Conservation (phyloP, 2,329 filamentous ascomycete genomes). For the Fusarium equiseti region DNA sequence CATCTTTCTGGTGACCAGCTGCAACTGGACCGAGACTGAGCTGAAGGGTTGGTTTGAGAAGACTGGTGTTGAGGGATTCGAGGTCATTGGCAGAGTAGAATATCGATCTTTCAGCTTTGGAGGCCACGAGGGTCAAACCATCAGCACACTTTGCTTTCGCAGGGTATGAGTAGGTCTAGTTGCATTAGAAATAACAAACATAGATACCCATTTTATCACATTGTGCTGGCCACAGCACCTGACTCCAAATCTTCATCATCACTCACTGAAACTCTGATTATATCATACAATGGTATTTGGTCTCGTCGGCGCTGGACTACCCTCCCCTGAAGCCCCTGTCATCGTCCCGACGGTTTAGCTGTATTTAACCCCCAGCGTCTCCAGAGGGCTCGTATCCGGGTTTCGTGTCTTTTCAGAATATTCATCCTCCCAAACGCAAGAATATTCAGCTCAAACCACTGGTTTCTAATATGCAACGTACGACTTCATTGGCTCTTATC, state of each 20-base stretch:
- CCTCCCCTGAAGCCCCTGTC: constrained; percentile 12
- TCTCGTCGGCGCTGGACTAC: constrained; percentile 33
- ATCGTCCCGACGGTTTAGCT: constrained; percentile 11
- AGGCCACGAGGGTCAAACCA: constrained; percentile 86
- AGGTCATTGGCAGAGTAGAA: constrained; percentile 75
- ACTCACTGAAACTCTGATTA: constrained; percentile 43
- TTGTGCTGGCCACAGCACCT: constrained; percentile 31
- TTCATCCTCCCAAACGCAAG: constrained; percentile 7
- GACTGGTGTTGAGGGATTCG: constrained; percentile 58
- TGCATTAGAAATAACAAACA: constrained; percentile 4
- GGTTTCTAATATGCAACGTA: constrained; percentile 45
- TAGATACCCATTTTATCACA: constrained; percentile 31
- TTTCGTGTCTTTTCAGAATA: constrained; percentile 28
- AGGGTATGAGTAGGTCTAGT: constrained; percentile 48
- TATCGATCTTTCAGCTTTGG: constrained; percentile 93
- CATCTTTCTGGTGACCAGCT: constrained; percentile 88
- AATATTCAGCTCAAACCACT: constrained; percentile 25
- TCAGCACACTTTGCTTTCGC: constrained; percentile 87
- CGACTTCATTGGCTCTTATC: constrained; percentile 31
- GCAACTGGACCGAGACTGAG: constrained; percentile 97
- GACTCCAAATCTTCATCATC: constrained; percentile 30
- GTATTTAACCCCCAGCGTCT: not conserved
- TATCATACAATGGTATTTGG: constrained; percentile 47
- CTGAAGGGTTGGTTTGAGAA: constrained; percentile 80
- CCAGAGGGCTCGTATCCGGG: constrained; percentile 13